phyloP scores from a whole-genome alignment of 2,329 filamentous ascomycete species.

The Xylaria sp. region DNA sequence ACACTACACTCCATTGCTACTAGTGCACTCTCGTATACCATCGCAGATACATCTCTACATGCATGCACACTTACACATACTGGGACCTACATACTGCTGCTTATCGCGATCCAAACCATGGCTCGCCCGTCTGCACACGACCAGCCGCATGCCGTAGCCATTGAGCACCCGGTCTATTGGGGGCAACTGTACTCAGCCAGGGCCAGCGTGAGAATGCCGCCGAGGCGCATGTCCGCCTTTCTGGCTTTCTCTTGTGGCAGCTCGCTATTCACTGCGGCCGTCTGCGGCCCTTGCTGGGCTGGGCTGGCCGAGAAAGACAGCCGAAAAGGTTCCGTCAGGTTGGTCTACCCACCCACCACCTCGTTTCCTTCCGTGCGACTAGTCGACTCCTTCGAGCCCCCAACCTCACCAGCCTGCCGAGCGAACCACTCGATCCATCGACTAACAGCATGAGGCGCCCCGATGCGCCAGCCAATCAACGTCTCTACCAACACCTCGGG shows the following conservation, averaged over 20 bases:
- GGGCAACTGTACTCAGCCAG: background rate
- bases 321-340: conserved; percentile 13
- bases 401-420: conserved; percentile 30
- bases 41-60: background rate
- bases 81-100: too few species aligned
- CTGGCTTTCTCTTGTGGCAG: background rate
- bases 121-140: conserved; percentile 19
- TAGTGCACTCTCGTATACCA: conserved; percentile 19
- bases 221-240: background rate
- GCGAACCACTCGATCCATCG: conserved; percentile 33
- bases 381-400: conserved; percentile 26
- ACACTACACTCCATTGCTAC: background rate
- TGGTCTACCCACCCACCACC: conserved; percentile 23
- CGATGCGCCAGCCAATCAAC: conserved; percentile 33
- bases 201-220: background rate
- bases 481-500: conserved; percentile 37
- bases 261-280: background rate
- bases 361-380: conserved; percentile 16
- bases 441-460: conserved; percentile 23
- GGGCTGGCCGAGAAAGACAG: conserved; percentile 3
- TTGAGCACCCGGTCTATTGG: background rate
- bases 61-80: background rate
- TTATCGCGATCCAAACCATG: background rate
- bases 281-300: background rate
- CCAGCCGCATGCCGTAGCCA: conserved; percentile 14